A percentile compares a stretch with the other conserved stretches of the same genome.
phyloP scores from a whole-genome alignment of 2,329 filamentous ascomycete genomes.

The Colletotrichum sansevieriae region DNA sequence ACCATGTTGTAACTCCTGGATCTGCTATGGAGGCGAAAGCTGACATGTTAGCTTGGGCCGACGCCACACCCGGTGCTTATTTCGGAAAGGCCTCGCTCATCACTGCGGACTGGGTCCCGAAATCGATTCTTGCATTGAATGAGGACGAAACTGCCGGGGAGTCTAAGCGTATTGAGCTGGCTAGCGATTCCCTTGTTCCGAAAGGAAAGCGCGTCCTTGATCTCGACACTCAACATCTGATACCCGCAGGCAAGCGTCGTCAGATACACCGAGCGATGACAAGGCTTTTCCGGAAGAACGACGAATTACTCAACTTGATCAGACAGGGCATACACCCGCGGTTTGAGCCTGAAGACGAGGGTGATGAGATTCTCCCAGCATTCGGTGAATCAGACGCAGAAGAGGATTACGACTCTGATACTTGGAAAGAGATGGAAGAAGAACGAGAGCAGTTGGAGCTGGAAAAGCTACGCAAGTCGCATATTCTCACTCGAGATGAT shows the following conservation, averaged over 20 bases:
- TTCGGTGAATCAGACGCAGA: conserved; percentile 52
- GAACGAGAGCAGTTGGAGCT: conserved; percentile 57
- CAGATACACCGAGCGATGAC: conserved; percentile 59
- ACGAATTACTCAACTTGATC: conserved; percentile 23
- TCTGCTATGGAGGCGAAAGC: background rate
- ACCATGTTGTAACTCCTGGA: background rate
- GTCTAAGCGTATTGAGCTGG: background rate
- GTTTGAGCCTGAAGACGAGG: conserved; percentile 65
- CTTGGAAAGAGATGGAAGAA: conserved; percentile 71
- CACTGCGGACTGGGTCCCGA: conserved; percentile 25
- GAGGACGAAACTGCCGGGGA: background rate
- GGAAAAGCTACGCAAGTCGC: conserved; percentile 42
- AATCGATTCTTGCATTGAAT: conserved; percentile 7
- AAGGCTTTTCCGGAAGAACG: conserved; percentile 51
- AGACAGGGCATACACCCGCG: conserved; percentile 50
- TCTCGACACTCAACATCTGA: conserved; percentile 6
- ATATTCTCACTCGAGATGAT: conserved; percentile 57
- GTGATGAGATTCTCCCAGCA: conserved; percentile 50
- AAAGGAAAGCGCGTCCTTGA: background rate
- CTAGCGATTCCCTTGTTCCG: conserved; percentile 25
- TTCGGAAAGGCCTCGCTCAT: conserved; percentile 51
- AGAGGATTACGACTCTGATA: conserved; percentile 69
- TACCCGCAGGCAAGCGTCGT: conserved; percentile 59
- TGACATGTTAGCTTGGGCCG: conserved; percentile 42
- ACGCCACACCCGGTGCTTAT: conserved; percentile 48